Evolutionary conservation across 2,329 filamentous ascomycete species (phyloP).

Genomic region (Ilyonectria robusta): DNA sequence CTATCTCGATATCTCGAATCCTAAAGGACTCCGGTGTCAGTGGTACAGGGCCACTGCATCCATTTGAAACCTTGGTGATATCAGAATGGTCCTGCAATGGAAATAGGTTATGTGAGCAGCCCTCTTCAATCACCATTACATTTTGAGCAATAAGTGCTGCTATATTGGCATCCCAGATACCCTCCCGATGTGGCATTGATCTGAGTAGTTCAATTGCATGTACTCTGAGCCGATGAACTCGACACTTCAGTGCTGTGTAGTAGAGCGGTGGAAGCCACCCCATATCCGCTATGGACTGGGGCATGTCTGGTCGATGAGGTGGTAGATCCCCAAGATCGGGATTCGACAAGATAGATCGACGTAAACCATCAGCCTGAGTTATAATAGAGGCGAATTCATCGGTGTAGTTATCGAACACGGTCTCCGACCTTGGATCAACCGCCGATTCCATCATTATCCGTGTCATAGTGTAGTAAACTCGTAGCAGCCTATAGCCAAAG

Average conservation of each 20-base stretch:
- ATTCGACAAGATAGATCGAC: conserved; percentile 14
- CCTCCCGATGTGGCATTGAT: conserved; percentile 54
- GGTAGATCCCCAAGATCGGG: conserved; percentile 23
- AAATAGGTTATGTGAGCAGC: conserved; percentile 20
- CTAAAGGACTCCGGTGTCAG: background rate
- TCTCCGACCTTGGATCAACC: conserved; percentile 49
- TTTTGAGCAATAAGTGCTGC: conserved; percentile 51
- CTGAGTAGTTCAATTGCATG: conserved; percentile 55
- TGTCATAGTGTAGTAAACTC: conserved; percentile 58
- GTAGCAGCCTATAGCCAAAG: conserved; percentile 51
- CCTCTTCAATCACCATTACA: conserved; percentile 57
- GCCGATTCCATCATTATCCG: conserved; percentile 58
- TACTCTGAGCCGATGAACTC: conserved; percentile 55
- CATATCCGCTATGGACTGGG: conserved; percentile 56
- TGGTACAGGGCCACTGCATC: background rate
- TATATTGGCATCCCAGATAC: conserved; percentile 57
- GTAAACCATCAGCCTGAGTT: conserved; percentile 35
- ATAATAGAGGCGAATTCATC: conserved; percentile 52
- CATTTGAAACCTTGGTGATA: background rate
- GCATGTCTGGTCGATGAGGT: conserved; percentile 43
- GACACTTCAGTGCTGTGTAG: conserved; percentile 63
- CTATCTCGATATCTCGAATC: conserved; percentile 9
- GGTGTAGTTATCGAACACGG: conserved; percentile 54
- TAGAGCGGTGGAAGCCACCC: conserved; percentile 63
- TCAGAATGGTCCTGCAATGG: background rate